Base-by-base conservation (phyloP, 2,329 filamentous ascomycete genomes). In the Stagonosporopsis rhizophila region DNA sequence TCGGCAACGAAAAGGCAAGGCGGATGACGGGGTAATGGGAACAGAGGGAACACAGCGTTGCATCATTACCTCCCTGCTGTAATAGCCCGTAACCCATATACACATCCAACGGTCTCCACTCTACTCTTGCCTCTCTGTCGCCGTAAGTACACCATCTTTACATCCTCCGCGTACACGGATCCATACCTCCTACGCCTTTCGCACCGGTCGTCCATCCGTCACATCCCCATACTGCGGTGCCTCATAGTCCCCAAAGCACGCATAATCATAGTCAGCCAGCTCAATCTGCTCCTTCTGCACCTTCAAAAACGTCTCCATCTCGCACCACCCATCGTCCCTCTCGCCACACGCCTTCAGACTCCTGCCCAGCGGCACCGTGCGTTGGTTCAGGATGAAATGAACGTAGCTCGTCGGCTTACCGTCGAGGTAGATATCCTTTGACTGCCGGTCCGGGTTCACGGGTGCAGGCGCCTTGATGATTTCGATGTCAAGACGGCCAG, bases 301-400 rank as follows among this genome's bases (percentile, higher is more conserved):
- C 58, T 83, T 73, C 39, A 92, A 67, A 66, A 92, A 92, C 0
- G 87, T 87, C 3, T 82, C 81, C 44, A 92, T 72, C 69, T 92
- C 89, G 70, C 90, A 92, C 89, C 90, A 92, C 0, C 89, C 90
- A 72, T 92, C 90, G 39, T 87, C 83, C 4, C 89, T 78, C 11
- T 81, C 70, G 1, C 84, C 88, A 65, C 90, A 92, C 56, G 86
- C 83, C 1, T 83, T 75, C 58, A 90, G 87, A 67, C 87, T 91
- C 56, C 74, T 74, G 6, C 89, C 87, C 0, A 92, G 78, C 1
- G 89, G 89, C 0, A 92, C 67, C 0, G 89, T 92, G 27, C 90
- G 81, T 75, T 91, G 89, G 71, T 91, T 91, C 40, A 91, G 80
- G 2, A 91, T 75, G 66, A 92, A 90, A 72, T 91, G 89, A 6